Conservation (phyloP, 371 early-diverging fungal species). For the Thermomucor indicae-seudaticae region DNA sequence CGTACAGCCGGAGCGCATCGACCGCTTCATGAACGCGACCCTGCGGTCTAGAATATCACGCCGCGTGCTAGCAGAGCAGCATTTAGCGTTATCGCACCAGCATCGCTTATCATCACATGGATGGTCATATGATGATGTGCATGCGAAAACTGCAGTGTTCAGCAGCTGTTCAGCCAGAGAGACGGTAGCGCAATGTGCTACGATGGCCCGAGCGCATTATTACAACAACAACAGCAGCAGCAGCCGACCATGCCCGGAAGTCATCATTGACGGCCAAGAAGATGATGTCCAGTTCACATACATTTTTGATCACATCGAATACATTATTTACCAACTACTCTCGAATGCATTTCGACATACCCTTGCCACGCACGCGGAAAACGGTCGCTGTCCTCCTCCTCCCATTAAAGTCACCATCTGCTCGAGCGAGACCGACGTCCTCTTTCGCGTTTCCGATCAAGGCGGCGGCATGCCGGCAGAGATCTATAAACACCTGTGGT, state of each 20-base stretch:
- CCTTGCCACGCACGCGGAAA: conserved; percentile 9
- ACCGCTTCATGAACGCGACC: conserved; percentile 78
- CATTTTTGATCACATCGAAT: conserved; percentile 85
- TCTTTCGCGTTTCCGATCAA: conserved; percentile 81
- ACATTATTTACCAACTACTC: conserved; percentile 78
- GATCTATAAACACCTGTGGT: conserved; percentile 62
- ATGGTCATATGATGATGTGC: conserved; percentile 9
- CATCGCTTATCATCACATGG: conserved; percentile 1
- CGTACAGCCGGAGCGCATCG: conserved; percentile 52
- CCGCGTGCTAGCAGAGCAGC: conserved; percentile 82
- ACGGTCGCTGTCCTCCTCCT: conserved; percentile 9
- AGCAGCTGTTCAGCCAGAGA: conserved; percentile 56
- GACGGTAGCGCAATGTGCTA: conserved; percentile 57
- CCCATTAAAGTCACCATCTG: conserved; percentile 75
- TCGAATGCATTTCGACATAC: conserved; percentile 70
- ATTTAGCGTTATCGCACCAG: conserved; percentile 61
- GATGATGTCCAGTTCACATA: conserved; percentile 69
- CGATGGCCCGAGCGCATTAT: conserved; percentile 31
- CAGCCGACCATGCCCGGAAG: conserved; percentile 10
- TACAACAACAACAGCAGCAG: background rate
- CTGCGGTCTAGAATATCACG: conserved; percentile 79
- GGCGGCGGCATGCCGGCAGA: conserved; percentile 70
- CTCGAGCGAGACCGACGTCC: conserved; percentile 51
- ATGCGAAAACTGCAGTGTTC: conserved; percentile 39
- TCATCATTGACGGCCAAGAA: conserved; percentile 61